A percentile compares a stretch with the other conserved stretches of the same genome.
These are phyloP conservation scores for Tetrahymena borealis DNA, from an alignment of 73 alveolate species.

Conservation along the genomic window DNA sequence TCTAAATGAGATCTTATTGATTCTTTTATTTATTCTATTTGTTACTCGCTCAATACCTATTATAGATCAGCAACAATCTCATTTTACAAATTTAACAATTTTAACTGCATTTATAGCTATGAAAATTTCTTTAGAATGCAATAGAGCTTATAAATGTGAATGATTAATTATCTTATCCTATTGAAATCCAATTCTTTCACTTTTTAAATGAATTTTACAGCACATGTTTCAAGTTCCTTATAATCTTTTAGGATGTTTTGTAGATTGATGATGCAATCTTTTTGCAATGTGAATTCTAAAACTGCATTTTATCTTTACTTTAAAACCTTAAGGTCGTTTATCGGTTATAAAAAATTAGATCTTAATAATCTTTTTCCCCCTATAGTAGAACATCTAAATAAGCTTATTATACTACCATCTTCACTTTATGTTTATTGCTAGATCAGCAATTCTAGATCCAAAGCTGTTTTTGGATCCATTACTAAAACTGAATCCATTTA, in stretches of 20 bases:
- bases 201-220: background rate
- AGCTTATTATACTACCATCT: background rate
- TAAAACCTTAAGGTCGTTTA: background rate
- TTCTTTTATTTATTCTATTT: background rate
- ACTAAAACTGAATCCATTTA: background rate
- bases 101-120: background rate
- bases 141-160: background rate
- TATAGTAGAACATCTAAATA: background rate
- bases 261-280: background rate
- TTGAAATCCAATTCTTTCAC: background rate
- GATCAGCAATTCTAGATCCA: background rate
- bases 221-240: background rate
- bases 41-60: background rate
- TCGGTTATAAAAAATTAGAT: background rate
- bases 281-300: background rate
- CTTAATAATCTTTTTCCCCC: background rate
- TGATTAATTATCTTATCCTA: background rate
- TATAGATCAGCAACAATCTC: background rate
- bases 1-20: background rate
- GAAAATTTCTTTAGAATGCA: background rate
- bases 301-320: background rate
- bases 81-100: background rate
- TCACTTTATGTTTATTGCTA: background rate
- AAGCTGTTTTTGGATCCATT: background rate
- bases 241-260: background rate